Conservation (phyloP, 805 yeast species). For the Lachancea sp. region DNA sequence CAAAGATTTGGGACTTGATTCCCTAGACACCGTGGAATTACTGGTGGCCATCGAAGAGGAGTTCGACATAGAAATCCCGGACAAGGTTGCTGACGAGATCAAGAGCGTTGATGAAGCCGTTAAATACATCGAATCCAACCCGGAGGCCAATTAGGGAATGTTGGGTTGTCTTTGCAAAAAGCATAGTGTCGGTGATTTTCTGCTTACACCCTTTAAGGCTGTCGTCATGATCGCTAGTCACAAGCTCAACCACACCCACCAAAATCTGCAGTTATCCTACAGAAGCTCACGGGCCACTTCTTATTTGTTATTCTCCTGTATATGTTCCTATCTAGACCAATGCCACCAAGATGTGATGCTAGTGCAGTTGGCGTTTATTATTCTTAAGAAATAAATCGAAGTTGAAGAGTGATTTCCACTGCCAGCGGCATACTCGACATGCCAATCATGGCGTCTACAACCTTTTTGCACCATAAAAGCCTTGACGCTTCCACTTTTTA, state of each 20-base stretch:
- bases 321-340: constrained; percentile 2
- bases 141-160: constrained; percentile 39
- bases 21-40: constrained; percentile 91
- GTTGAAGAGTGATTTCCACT: no score
- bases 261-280: no score
- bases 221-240: no score
- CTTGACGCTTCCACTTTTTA: no score
- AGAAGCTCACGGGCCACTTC: no score
- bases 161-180: no score
- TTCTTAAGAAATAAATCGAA: constrained; percentile 2
- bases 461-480: no score
- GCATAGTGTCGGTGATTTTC: no score
- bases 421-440: no score
- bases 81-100: constrained; percentile 87
- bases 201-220: no score
- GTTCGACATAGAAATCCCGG: constrained; percentile 78
- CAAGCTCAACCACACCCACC: no score
- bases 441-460: no score
- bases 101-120: constrained; percentile 91
- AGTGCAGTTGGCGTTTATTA: background rate
- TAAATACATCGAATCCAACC: constrained; percentile 72
- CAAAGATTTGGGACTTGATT: constrained; percentile 61
- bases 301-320: constrained; percentile 1
- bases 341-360: background rate
- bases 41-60: constrained; percentile 95